A percentile compares a stretch with the other conserved stretches of the same genome.
These are phyloP conservation scores for Malassezia dermatis DNA, from an alignment of 1,284 basidiomycete species.

Conservation along the genomic window DNA sequence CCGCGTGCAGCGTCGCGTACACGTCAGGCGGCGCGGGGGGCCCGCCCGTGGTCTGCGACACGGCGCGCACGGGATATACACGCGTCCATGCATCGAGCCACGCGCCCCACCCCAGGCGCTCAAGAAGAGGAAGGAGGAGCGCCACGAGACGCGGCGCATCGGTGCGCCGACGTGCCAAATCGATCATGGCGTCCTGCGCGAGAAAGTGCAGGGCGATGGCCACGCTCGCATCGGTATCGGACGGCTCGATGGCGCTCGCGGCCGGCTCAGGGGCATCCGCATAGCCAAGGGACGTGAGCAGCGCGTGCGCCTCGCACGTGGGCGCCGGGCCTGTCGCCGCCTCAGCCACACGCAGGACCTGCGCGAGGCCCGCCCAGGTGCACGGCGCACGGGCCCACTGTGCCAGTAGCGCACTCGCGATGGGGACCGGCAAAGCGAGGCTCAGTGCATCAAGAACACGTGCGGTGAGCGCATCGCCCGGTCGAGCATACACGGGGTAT, in stretches of 20 bases:
- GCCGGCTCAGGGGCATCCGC: neutral
- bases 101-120: neutral
- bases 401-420: neutral
- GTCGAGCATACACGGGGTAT: neutral
- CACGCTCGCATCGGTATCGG: neutral
- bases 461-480: neutral
- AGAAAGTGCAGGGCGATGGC: conserved; percentile 25
- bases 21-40: conserved; percentile 2
- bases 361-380: conserved; percentile 1
- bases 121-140: conserved; percentile 4
- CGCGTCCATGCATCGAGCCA: conserved; percentile 17
- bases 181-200: conserved; percentile 24
- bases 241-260: neutral
- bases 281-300: neutral
- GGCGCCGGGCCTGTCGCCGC: neutral
- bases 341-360: neutral
- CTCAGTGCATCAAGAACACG: conserved; percentile 4
- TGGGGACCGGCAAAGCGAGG: neutral
- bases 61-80: neutral
- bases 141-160: conserved; percentile 13
- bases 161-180: conserved; percentile 4
- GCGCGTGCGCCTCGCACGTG: neutral
- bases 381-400: neutral
- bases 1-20: neutral
- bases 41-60: neutral